A percentile compares a stretch with the other conserved stretches of the same genome.
phyloP scores from a whole-genome alignment of 345 rosid genomes.

The Sonneratia caseolaris region DNA sequence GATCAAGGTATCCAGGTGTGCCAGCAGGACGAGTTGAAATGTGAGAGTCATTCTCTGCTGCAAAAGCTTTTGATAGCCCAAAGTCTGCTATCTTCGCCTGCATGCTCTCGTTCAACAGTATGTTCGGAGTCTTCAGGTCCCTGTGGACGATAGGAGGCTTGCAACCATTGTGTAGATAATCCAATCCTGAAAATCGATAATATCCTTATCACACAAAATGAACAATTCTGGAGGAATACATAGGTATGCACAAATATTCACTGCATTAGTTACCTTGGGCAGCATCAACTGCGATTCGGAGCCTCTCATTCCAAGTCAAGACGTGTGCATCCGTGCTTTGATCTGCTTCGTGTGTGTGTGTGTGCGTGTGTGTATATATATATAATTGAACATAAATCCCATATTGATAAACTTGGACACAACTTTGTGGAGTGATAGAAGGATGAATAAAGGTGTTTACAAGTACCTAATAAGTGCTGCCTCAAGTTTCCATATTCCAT shows the following conservation, averaged over 20 bases:
- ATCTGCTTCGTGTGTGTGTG: not conserved
- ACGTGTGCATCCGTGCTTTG: constrained; percentile 9
- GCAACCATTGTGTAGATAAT: constrained; percentile 7
- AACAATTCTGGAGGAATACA: not conserved
- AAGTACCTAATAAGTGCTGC: constrained; percentile 24
- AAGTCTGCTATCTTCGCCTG: constrained; percentile 5
- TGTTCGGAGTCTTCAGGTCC: constrained; percentile 6
- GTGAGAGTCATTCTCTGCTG: constrained; percentile 3
- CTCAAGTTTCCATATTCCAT: constrained; percentile 50
- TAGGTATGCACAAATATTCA: not conserved
- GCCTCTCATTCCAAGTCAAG: constrained; percentile 21
- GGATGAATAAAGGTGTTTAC: not conserved
- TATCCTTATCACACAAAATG: not conserved
- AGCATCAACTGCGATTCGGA: constrained; percentile 17
- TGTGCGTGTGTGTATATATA: too few relatives aligned
- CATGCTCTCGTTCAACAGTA: constrained; percentile 4
- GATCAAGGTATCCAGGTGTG: constrained; percentile 2
- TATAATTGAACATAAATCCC: not conserved
- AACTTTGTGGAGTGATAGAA: not conserved
- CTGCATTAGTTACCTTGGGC: not conserved
- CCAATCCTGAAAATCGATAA: not conserved
- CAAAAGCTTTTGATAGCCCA: constrained; percentile 7
- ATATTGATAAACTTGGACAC: not conserved
- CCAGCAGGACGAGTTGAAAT: constrained; percentile 5
- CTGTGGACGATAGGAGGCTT: constrained; percentile 8